These are phyloP conservation scores for Sambucus nigra DNA, from an alignment of 129 eudicot species.

Conservation along the genomic window DNA sequence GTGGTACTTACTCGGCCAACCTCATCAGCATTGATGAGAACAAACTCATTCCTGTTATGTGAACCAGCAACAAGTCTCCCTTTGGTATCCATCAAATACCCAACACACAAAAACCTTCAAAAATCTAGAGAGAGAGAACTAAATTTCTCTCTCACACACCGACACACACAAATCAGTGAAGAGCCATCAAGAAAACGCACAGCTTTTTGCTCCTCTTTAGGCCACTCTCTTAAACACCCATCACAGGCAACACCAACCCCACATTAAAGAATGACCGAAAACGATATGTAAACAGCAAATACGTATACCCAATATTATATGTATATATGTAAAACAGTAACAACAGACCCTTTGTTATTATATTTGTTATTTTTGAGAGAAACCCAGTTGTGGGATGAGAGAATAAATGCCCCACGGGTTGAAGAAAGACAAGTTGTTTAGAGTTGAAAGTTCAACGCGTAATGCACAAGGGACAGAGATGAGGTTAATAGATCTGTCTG, in stretches of 20 bases:
- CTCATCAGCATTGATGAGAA: slow-evolving; percentile 97
- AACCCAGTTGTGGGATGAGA: slow-evolving; percentile 32
- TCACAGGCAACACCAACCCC: slow-evolving; percentile 37
- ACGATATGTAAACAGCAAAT: slow-evolving; percentile 34
- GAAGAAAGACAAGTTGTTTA: slow-evolving; percentile 25
- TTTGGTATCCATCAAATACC: slow-evolving; percentile 59
- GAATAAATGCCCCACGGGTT: slow-evolving; percentile 19
- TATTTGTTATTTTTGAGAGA: slow-evolving; percentile 26
- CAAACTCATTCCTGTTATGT: slow-evolving; percentile 92
- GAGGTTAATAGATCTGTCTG: slow-evolving; percentile 31
- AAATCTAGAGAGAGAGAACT: slow-evolving; percentile 3
- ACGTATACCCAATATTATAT: neutral
- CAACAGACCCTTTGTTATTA: neutral
- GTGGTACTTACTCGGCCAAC: slow-evolving; percentile 76
- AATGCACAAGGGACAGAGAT: slow-evolving; percentile 61
- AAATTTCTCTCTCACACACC: slow-evolving; percentile 15
- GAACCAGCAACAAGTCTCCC: slow-evolving; percentile 97
- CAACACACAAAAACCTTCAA: neutral
- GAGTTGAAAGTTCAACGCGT: slow-evolving; percentile 67
- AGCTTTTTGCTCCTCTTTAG: slow-evolving; percentile 5
- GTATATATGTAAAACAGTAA: neutral
- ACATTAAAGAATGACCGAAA: slow-evolving; percentile 46
- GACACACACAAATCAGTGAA: slow-evolving; percentile 5
- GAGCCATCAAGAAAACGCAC: slow-evolving; percentile 21
- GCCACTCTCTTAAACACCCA: slow-evolving; percentile 21